Base-by-base conservation (phyloP, 2,329 filamentous ascomycete genomes). In the Aspergillus fructus region DNA sequence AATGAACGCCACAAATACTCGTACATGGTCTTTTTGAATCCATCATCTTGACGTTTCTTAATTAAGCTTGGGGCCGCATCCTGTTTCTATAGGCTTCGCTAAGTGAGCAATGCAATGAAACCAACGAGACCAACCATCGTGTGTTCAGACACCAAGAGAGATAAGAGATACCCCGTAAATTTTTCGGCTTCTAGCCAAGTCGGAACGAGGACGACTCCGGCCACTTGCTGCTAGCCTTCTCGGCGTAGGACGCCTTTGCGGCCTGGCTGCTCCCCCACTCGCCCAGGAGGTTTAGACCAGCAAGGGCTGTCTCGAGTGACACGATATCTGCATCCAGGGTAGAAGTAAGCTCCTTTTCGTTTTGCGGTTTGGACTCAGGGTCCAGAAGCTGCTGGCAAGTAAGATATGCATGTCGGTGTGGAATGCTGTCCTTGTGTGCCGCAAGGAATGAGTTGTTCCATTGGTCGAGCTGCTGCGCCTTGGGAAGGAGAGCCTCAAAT, bases 361-460 rank as follows among this genome's bases (percentile, higher is more conserved):
- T 81, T 66, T 83, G 78, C 2, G 77, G 66, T 67, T 83, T 79
- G 34, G 85, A 81, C 45, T 81, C 83, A 12, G 79, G 74, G 39
- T 85, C 83, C 17, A 93, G 75, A 1, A 85, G 64, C 58, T 81
- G 81, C 60, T 84, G 83, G 23, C 82, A 81, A 55, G 82, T 82
- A 54, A 90, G 81, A 37, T 81, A 86, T 2, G 87, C 82, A 55
- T 90, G 83, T 3, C 88, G 78, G 68, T 91, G 85, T 15, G 78
- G 62, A 5, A 84, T 78, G 70, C 85, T 89, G 55, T 81, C 72
- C 63, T 84, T 83, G 76, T 93, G 82, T 63, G 83, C 79, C 42
- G 81, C 71, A 17, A 86, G 74, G 72, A 86, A 93, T 21, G 84
- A 81, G 40, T 87, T 79, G 72, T 93, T 93, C 76, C 82, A 84